Evolutionary conservation across 2,329 filamentous ascomycete genomes (phyloP), one percentile per base, ranked within the genome.

Genomic region (Colletotrichum echinochloae): DNA sequence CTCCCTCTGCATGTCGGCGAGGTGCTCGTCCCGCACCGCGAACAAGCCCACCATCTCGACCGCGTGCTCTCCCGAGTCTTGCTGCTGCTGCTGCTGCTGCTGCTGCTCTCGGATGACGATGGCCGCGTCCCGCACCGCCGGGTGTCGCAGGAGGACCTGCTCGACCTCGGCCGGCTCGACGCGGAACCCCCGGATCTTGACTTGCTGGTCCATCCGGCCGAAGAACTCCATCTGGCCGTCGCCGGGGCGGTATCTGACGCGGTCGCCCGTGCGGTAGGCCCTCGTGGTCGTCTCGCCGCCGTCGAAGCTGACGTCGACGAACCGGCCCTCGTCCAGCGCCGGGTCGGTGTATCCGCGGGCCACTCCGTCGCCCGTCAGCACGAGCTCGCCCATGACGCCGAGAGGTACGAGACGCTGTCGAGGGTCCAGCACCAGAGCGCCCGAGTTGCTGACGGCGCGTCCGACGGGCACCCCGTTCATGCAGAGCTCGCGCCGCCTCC

Each of bases 171-270:
- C 74, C 4, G 74, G 60, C 65, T 79, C 78, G 23, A 79, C 64
- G 4, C 78, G 75, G 5, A 78, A 72, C 11, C 77, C 77, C 20
- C 77, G 74, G 20, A 79, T 68, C 65, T 79, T 79, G 62, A 79
- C 68, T 20, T 33, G 30, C 30, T 33, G 30, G 5, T 33, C 77
- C 5, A 76, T 73, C 11, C 78, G 75, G 1, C 75, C 76, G 4
- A 78, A 66, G 56, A 76, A 78, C 37, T 78, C 76, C 2, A 79
- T 33, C 5, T 71, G 51, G 1, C 74, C 73, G 56, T 78, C 76
- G 6, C 8, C n/a, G 9, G 56, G 37, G n/a, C n/a, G n/a, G 56
- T 20, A 44, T 4, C 56, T 26, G 20, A 30, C 56, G 3, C n/a
- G 56, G 30, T 79, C 78, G 0, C 77, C 77, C 0, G 77, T 79